phyloP scores from a whole-genome alignment of 441 rosid species.

The Croton setiger region DNA sequence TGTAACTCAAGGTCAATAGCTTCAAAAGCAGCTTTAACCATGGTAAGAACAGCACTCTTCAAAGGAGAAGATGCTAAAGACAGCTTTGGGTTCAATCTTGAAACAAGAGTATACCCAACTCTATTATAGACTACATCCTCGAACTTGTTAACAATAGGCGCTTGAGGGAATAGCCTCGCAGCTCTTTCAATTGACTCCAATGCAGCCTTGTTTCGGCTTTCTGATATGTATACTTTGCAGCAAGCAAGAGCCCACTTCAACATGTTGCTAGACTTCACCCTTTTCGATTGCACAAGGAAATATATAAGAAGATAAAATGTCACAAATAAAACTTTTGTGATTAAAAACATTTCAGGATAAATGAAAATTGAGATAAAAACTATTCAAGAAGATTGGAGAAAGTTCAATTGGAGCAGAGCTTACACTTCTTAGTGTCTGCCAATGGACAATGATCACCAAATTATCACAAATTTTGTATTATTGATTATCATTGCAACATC shows the following conservation, averaged over 20 bases:
- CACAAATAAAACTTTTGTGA: slow-evolving; percentile 21
- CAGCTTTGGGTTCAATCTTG: slow-evolving; percentile 36
- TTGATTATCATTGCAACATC: too few species aligned
- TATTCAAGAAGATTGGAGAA: background rate
- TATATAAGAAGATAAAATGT: slow-evolving; percentile 17
- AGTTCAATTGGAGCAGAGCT: too few species aligned
- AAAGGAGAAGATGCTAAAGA: slow-evolving; percentile 35
- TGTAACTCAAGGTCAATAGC: slow-evolving; percentile 60
- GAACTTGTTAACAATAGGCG: slow-evolving; percentile 72
- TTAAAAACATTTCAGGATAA: slow-evolving; percentile 1
- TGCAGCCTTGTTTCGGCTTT: slow-evolving; percentile 61
- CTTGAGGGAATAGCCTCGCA: slow-evolving; percentile 56
- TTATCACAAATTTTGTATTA: too few species aligned
- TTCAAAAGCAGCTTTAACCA: slow-evolving; percentile 75
- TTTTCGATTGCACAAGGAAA: slow-evolving; percentile 29
- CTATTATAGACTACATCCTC: slow-evolving; percentile 70
- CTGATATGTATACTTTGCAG: slow-evolving; percentile 84
- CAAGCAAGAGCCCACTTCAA: slow-evolving; percentile 64
- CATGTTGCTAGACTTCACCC: slow-evolving; percentile 40
- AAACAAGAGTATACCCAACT: slow-evolving; percentile 80
- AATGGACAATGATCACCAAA: too few species aligned
- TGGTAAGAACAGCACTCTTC: slow-evolving; percentile 56
- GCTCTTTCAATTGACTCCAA: slow-evolving; percentile 65
- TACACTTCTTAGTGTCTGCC: too few species aligned
- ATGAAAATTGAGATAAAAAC: background rate